These are phyloP conservation scores for Hanseniaspora meyeri DNA, from an alignment of 805 yeast genomes.

Conservation along the genomic window DNA sequence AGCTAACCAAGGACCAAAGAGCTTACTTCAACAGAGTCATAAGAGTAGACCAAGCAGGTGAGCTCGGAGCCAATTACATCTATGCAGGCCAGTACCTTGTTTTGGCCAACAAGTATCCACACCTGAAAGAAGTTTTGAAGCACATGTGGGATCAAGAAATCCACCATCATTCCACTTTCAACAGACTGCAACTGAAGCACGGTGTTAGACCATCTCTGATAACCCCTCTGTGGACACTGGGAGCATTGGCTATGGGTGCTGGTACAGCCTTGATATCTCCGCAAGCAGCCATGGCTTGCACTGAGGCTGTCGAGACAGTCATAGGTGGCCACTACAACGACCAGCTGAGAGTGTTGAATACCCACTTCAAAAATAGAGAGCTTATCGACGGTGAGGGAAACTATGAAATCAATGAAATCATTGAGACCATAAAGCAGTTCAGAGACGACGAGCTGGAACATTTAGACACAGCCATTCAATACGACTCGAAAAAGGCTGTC, in stretches of 20 bases:
- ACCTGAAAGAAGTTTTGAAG: slow-evolving; percentile 61
- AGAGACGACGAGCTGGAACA: slow-evolving; percentile 94
- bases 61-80: slow-evolving; percentile 86
- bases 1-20: slow-evolving; percentile 40
- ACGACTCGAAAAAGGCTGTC: slow-evolving; percentile 85
- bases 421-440: slow-evolving; percentile 54
- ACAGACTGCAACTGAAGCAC: slow-evolving; percentile 56
- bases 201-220: slow-evolving; percentile 83
- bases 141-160: slow-evolving; percentile 99
- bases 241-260: slow-evolving; percentile 77
- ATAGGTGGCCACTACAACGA: slow-evolving; percentile 92
- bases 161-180: slow-evolving; percentile 78
- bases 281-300: slow-evolving; percentile 99
- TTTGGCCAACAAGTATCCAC: slow-evolving; percentile 56
- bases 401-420: slow-evolving; percentile 48
- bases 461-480: slow-evolving; percentile 79
- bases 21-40: slow-evolving; percentile 64
- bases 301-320: slow-evolving; percentile 96
- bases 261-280: slow-evolving; percentile 78
- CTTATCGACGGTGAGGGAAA: slow-evolving; percentile 25
- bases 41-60: slow-evolving; percentile 97
- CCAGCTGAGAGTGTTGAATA: slow-evolving; percentile 66
- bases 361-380: slow-evolving; percentile 39
- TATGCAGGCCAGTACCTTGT: slow-evolving; percentile 83
- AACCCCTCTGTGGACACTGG: slow-evolving; percentile 87